These are phyloP conservation scores for Sugiyamaella qingdaonensis DNA, from an alignment of 805 yeast species.

Conservation along the genomic window DNA sequence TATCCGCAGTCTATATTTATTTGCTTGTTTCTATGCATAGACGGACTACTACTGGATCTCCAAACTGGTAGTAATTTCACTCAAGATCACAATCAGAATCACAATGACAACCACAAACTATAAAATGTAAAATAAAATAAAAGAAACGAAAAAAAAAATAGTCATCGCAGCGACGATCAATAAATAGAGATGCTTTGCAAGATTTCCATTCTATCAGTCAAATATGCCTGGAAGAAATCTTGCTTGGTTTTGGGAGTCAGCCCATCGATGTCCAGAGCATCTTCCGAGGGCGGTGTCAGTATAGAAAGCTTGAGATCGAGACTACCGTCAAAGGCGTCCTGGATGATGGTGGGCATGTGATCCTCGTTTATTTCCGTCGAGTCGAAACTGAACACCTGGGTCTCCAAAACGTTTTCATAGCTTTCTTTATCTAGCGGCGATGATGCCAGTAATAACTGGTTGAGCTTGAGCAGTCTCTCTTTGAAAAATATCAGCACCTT, in stretches of 20 bases:
- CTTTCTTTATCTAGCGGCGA: slow-evolving; percentile 12
- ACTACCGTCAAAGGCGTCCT: slow-evolving; percentile 1
- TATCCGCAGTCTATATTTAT: background rate
- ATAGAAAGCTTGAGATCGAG: slow-evolving; percentile 3
- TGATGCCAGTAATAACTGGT: slow-evolving; percentile 18
- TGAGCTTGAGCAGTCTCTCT: slow-evolving; percentile 21
- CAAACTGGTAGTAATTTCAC: too few relatives aligned
- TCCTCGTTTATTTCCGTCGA: slow-evolving; percentile 14
- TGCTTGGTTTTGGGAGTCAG: background rate
- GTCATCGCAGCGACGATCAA: slow-evolving; percentile 1
- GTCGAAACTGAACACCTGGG: slow-evolving; percentile 29
- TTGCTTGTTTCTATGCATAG: background rate
- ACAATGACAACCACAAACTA: background rate
- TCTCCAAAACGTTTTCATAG: slow-evolving; percentile 25
- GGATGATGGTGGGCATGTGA: slow-evolving; percentile 15
- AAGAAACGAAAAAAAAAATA: background rate
- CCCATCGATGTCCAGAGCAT: slow-evolving; percentile 6
- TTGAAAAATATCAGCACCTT: slow-evolving; percentile 32
- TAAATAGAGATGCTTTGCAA: slow-evolving; percentile 17
- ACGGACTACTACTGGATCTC: background rate
- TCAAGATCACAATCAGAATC: too few relatives aligned
- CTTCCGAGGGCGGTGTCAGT: slow-evolving; percentile 10
- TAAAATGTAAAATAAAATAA: background rate
- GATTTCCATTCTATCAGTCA: slow-evolving; percentile 24
- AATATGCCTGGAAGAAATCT: slow-evolving; percentile 20